Percentiles rank a stretch among this genome's conserved stretches.
Evolutionary conservation across 768 basidiomycete genomes (phyloP).

Genomic region (Lactarius vividus): DNA sequence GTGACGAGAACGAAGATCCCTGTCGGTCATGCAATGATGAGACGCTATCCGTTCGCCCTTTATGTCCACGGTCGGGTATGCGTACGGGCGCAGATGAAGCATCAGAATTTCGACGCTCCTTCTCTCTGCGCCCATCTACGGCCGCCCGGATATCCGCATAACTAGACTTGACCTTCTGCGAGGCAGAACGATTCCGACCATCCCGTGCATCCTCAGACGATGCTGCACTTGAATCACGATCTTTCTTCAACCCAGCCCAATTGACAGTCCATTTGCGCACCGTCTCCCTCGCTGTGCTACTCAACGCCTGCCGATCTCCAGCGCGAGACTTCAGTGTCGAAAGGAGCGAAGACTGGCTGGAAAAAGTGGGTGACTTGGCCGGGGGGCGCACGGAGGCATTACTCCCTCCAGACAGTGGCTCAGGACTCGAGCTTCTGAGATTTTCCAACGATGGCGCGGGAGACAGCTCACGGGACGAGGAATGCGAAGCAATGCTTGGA

Average conservation of each 20-base stretch:
- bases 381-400: not conserved
- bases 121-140: constrained; percentile 62
- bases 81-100: constrained; percentile 35
- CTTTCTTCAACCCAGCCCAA: constrained; percentile 67
- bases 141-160: constrained; percentile 76
- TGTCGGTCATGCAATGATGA: constrained; percentile 30
- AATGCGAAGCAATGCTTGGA: constrained; percentile 9
- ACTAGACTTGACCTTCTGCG: constrained; percentile 42
- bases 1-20: constrained; percentile 31
- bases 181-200: constrained; percentile 5
- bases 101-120: constrained; percentile 27
- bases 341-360: constrained; percentile 43
- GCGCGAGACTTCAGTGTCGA: constrained; percentile 75
- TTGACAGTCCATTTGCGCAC: constrained; percentile 92
- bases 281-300: constrained; percentile 81
- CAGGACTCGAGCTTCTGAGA: constrained; percentile 10
- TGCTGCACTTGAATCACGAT: constrained; percentile 31
- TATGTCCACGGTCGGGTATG: constrained; percentile 34
- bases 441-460: constrained; percentile 19
- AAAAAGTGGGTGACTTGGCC: constrained; percentile 7
- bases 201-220: constrained; percentile 28
- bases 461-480: constrained; percentile 23
- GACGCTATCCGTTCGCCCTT: constrained; percentile 31
- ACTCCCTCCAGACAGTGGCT: not conserved
- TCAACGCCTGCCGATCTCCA: constrained; percentile 80